phyloP scores from a whole-genome alignment of 2,329 filamentous ascomycete genomes.

The Metarhizium robertsii region DNA sequence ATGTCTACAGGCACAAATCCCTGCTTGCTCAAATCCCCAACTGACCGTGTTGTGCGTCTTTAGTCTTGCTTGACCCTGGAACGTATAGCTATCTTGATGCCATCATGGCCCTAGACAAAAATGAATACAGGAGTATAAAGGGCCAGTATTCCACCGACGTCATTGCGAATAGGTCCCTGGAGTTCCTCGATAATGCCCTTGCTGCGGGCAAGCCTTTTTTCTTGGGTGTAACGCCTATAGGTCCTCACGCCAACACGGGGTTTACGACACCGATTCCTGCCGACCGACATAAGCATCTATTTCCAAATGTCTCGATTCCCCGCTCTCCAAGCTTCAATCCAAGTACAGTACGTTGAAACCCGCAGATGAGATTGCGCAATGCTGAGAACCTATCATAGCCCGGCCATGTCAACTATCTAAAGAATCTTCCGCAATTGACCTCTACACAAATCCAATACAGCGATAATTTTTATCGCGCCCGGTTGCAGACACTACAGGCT shows the following conservation, averaged over 20 bases:
- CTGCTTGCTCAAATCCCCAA: not conserved
- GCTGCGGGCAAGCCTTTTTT: constrained; percentile 52
- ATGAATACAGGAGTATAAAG: constrained; percentile 18
- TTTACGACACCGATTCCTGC: constrained; percentile 47
- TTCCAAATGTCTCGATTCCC: constrained; percentile 49
- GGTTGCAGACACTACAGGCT: constrained; percentile 41
- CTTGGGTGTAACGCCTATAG: constrained; percentile 54
- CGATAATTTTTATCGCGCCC: constrained; percentile 41
- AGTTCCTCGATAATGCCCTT: constrained; percentile 52
- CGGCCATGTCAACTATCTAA: constrained; percentile 37
- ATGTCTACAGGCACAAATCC: no score
- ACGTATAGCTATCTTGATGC: constrained; percentile 37
- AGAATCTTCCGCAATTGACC: constrained; percentile 29
- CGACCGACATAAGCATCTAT: constrained; percentile 52
- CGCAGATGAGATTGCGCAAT: not conserved
- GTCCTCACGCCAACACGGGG: constrained; percentile 49
- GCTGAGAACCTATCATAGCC: constrained; percentile 9
- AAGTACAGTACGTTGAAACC: constrained; percentile 29
- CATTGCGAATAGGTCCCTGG: constrained; percentile 47
- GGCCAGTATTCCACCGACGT: constrained; percentile 43
- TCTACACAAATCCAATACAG: constrained; percentile 33
- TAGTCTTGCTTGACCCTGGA: constrained; percentile 26
- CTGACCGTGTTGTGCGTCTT: not conserved
- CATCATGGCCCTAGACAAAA: constrained; percentile 23
- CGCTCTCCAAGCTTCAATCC: constrained; percentile 60